Evolutionary conservation across 1,284 basidiomycete species (phyloP).

Genomic region (Pseudozyma thailandica): DNA sequence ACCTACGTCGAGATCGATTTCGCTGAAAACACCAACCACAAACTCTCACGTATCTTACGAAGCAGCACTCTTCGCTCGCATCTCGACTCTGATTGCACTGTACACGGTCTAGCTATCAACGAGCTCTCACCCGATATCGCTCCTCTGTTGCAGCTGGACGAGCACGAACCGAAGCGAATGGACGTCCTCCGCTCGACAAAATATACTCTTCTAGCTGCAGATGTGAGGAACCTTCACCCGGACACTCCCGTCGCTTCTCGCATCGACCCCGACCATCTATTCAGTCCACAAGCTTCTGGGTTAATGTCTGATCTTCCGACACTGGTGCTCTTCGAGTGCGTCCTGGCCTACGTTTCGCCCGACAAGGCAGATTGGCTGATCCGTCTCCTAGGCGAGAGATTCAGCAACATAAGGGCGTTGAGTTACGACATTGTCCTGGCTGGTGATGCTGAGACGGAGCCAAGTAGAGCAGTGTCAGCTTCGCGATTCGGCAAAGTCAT

Average conservation of each 20-base stretch:
- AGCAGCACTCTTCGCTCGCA: constrained; percentile 72
- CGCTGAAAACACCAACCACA: constrained; percentile 81
- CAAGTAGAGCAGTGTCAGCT: background rate
- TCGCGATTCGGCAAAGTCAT: constrained; percentile 64
- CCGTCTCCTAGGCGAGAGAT: constrained; percentile 17
- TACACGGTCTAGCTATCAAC: constrained; percentile 12
- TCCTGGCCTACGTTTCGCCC: constrained; percentile 61
- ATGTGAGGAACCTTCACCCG: constrained; percentile 27
- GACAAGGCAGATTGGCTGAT: constrained; percentile 45
- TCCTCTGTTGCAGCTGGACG: background rate
- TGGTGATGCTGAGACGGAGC: constrained; percentile 30
- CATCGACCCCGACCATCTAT: constrained; percentile 18
- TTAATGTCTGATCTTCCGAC: constrained; percentile 48
- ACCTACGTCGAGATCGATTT: constrained; percentile 92
- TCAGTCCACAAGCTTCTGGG: constrained; percentile 7
- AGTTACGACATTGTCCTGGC: constrained; percentile 65
- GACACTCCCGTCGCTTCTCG: constrained; percentile 8
- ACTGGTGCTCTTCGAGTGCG: constrained; percentile 65
- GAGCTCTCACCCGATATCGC: background rate
- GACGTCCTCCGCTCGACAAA: constrained; percentile 19
- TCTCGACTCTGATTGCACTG: constrained; percentile 9
- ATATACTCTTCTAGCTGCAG: constrained; percentile 39
- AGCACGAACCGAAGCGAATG: background rate
- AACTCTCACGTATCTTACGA: constrained; percentile 82
- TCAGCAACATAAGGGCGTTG: constrained; percentile 29